Conservation (phyloP, 1,284 basidiomycete genomes). For the Coriolopsis trogii region DNA sequence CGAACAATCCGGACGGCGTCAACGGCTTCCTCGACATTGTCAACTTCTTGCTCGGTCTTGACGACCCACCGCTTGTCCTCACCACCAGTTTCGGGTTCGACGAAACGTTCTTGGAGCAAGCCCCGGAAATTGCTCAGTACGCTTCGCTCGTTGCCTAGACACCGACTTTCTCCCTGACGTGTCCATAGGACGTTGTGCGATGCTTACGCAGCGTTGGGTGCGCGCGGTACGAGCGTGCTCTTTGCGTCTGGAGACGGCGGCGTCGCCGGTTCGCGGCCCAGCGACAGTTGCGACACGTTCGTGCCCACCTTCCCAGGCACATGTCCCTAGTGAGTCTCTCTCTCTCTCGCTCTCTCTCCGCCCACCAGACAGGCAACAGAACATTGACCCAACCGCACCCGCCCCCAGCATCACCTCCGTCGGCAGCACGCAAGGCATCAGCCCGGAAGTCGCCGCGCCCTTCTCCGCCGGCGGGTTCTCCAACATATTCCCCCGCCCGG, state of each 20-base stretch:
- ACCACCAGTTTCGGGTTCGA: slow-evolving; percentile 55
- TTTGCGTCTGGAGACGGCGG: slow-evolving; percentile 67
- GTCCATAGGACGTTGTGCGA: slow-evolving; percentile 10
- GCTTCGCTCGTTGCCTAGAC: background rate
- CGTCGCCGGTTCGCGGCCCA: slow-evolving; percentile 57
- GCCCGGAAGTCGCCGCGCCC: slow-evolving; percentile 47
- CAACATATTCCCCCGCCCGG: slow-evolving; percentile 41
- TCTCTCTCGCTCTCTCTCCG: background rate
- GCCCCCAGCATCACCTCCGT: slow-evolving; percentile 57
- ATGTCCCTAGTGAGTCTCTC: slow-evolving; percentile 42
- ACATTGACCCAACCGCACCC: slow-evolving; percentile 1
- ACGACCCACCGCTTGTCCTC: slow-evolving; percentile 33
- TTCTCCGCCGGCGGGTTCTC: slow-evolving; percentile 51
- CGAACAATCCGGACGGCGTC: slow-evolving; percentile 20
- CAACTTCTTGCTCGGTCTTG: slow-evolving; percentile 29
- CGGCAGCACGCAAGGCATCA: slow-evolving; percentile 47
- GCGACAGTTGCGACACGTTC: slow-evolving; percentile 50
- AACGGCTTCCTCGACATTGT: slow-evolving; percentile 33
- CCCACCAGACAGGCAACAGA: background rate
- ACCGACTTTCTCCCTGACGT: background rate
- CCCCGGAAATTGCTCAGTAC: slow-evolving; percentile 54
- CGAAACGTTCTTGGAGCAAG: slow-evolving; percentile 35
- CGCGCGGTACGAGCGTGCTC: slow-evolving; percentile 59
- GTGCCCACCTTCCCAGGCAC: slow-evolving; percentile 69
- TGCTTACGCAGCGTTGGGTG: slow-evolving; percentile 46